Base-by-base conservation (phyloP, 1,284 basidiomycete species). In the Mycocalia duriaeana region DNA sequence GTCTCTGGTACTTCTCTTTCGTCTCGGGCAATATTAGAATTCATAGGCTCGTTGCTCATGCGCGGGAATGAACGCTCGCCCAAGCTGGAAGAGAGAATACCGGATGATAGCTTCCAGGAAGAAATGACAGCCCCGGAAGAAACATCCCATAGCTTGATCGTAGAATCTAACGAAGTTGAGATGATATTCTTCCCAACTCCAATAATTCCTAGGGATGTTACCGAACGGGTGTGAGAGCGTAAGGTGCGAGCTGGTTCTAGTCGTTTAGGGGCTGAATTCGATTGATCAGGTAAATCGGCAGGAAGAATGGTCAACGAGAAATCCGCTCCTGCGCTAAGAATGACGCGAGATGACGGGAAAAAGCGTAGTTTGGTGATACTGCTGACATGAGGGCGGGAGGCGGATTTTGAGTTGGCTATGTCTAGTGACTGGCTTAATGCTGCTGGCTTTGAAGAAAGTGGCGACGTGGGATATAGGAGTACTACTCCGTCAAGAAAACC, bases 121-220 rank as follows among this genome's bases (percentile, higher is more conserved):
- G 71, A 64, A 37, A 79, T 73, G 57, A 77, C 73, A 25, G 64
- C 63, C 9, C 73, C 79, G 4, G 71, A 69, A 3, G 77, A 71
- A 3, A 91, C 80, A 55, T 91, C 85, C 89, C 89, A 94, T 3
- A 89, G 66, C 23, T 84, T 73, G 18, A 91, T 61, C 0, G 82
- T 84, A 2, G 81, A 79, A 59, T 93, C 90, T 47, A 79, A 75
- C 4, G 79, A 76, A 0, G 69, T 63, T 3, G 78, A 81, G 2
- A 92, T 57, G 11, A 92, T 65, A 53, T 82, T 81, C 24, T 77
- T 72, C 0, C 89, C 85, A 0, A 77, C 67, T 0, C 77, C 76
- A 28, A 91, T 64, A 51, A 91, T 85, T 2, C 69, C 75, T 0
- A 77, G 76, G 3, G 74, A 72, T 0, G 82, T 80, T 35, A 85